phyloP scores from a whole-genome alignment of 2,329 filamentous ascomycete species.

The Ceratocystis cacaofunesta region DNA sequence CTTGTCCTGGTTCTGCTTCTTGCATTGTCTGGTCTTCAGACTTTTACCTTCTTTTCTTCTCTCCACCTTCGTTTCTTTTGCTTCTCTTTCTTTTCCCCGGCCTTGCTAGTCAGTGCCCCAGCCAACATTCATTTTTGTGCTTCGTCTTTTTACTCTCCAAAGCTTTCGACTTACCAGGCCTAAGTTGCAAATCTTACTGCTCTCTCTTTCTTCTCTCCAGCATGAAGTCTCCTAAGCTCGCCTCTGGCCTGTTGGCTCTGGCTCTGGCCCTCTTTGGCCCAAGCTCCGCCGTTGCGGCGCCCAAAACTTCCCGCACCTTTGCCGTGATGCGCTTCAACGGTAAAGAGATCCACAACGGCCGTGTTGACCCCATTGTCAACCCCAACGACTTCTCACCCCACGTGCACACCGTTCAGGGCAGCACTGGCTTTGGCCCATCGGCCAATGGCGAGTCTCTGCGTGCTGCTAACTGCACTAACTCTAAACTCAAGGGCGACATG shows the following conservation, averaged over 20 bases:
- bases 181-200: constrained; percentile 1
- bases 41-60: neutral
- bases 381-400: constrained; percentile 46
- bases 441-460: constrained; percentile 46
- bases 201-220: constrained; percentile 10
- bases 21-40: too few relatives aligned
- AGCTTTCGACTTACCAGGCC: constrained; percentile 25
- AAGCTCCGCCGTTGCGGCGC: constrained; percentile 16
- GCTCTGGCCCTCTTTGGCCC: constrained; percentile 9
- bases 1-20: neutral
- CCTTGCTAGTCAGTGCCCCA: neutral
- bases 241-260: constrained; percentile 16
- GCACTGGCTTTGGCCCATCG: constrained; percentile 48
- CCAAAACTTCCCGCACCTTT: constrained; percentile 36
- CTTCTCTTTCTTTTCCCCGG: neutral
- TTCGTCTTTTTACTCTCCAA: neutral
- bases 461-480: constrained; percentile 54
- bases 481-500: constrained; percentile 51
- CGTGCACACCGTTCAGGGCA: constrained; percentile 57
- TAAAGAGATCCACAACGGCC: constrained; percentile 45
- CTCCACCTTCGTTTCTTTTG: neutral
- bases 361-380: constrained; percentile 52
- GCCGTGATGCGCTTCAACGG: constrained; percentile 59
- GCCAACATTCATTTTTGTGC: constrained; percentile 7
- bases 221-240: constrained; percentile 26